Conservation (phyloP, 345 rosid genomes). For the Euclidium syriacum region DNA sequence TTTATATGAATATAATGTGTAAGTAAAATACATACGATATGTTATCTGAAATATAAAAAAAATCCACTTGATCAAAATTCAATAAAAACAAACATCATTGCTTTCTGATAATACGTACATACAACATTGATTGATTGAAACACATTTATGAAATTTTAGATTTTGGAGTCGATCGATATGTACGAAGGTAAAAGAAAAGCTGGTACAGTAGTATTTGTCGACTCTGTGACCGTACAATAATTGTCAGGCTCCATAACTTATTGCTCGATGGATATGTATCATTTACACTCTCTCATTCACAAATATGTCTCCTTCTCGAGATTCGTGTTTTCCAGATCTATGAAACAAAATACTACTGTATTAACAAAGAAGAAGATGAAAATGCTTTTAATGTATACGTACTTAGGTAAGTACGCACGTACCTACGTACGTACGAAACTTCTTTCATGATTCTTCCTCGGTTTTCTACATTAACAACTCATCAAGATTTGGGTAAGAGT, state of each 20-base stretch:
- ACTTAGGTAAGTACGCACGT: conserved; percentile 13
- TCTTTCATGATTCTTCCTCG: conserved; percentile 12
- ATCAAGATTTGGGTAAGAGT: too few species aligned
- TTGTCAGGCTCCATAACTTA: conserved; percentile 29
- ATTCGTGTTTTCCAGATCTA: conserved; percentile 24
- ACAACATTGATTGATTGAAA: conserved; percentile 14
- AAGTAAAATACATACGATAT: not conserved
- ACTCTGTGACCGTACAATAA: conserved; percentile 22
- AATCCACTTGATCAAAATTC: too few species aligned
- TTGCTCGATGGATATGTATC: conserved; percentile 24
- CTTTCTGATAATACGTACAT: not conserved
- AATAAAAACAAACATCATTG: not conserved
- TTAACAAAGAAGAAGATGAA: too few species aligned
- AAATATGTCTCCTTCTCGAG: conserved; percentile 28
- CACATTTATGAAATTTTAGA: conserved; percentile 1
- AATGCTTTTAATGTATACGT: conserved; percentile 23
- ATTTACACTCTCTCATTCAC: conserved; percentile 17
- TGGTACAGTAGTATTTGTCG: conserved; percentile 24
- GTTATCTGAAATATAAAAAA: too few species aligned
- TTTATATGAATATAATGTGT: too few species aligned
- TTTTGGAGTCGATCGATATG: conserved; percentile 21
- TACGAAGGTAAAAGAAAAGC: conserved; percentile 14
- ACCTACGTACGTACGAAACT: conserved; percentile 22
- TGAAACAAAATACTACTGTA: too few species aligned
- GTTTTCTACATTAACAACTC: not conserved